Percentiles rank a stretch among this genome's conserved stretches.
Conservation (phyloP, 371 early-diverging fungal species). For the Haplosporangium sp. region DNA sequence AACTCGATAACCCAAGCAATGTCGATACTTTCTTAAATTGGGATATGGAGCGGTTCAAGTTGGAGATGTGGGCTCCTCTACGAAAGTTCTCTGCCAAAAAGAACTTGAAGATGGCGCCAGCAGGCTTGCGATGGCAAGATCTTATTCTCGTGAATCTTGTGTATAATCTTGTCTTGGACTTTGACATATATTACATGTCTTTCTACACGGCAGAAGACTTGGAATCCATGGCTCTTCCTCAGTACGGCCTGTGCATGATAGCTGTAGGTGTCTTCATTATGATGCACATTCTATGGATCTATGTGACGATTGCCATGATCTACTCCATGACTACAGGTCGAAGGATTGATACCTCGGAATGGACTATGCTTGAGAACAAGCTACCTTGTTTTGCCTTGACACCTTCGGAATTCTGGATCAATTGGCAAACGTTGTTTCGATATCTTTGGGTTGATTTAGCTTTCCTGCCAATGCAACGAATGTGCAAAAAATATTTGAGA, state of each 20-base stretch:
- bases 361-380: slow-evolving; percentile 35
- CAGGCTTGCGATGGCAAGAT: slow-evolving; percentile 16
- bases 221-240: background rate
- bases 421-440: slow-evolving; percentile 50
- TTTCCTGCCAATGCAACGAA: slow-evolving; percentile 24
- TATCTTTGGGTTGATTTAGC: slow-evolving; percentile 52
- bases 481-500: slow-evolving; percentile 13
- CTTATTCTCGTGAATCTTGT: slow-evolving; percentile 6
- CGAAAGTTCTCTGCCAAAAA: slow-evolving; percentile 18
- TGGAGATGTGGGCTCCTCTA: slow-evolving; percentile 45
- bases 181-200: slow-evolving; percentile 18
- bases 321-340: slow-evolving; percentile 20
- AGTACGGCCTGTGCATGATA: slow-evolving; percentile 17
- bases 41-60: slow-evolving; percentile 33
- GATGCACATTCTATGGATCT: slow-evolving; percentile 16
- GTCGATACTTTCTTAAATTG: slow-evolving; percentile 23
- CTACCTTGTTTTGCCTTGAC: slow-evolving; percentile 41
- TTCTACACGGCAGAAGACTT: slow-evolving; percentile 12
- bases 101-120: background rate
- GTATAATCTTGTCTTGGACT: slow-evolving; percentile 18
- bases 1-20: background rate
- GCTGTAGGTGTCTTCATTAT: slow-evolving; percentile 18
- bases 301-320: slow-evolving; percentile 12
- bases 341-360: slow-evolving; percentile 19
- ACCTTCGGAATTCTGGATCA: slow-evolving; percentile 40